A percentile compares a stretch with the other conserved stretches of the same genome.
These are phyloP conservation scores for Fusarium odoratissimum DNA, from an alignment of 2,329 filamentous ascomycete genomes.

Conservation along the genomic window DNA sequence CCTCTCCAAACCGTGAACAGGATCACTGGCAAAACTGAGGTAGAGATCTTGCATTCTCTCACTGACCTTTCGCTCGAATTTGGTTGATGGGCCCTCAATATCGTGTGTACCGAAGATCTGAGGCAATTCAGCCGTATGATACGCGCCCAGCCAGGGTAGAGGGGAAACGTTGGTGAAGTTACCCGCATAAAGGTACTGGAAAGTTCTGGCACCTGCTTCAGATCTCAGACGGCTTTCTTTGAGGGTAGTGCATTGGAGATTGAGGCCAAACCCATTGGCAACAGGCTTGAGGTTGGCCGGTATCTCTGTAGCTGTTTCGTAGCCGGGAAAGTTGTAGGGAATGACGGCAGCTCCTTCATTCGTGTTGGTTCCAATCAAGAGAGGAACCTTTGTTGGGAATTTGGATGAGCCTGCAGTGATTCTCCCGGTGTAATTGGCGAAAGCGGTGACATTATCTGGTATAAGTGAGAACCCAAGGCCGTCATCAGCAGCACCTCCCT, in stretches of 20 bases:
- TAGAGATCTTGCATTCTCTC: conserved; percentile 34
- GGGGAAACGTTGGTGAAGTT: conserved; percentile 39
- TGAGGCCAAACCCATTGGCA: conserved; percentile 14
- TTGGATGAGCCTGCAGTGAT: background rate
- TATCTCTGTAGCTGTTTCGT: conserved; percentile 24
- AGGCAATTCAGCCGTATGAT: conserved; percentile 33
- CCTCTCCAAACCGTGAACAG: conserved; percentile 2
- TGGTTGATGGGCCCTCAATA: conserved; percentile 7
- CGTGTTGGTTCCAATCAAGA: conserved; percentile 34
- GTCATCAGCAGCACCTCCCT: conserved; percentile 33
- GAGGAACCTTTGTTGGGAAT: background rate
- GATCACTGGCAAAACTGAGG: conserved; percentile 23
- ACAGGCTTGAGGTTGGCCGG: conserved; percentile 7
- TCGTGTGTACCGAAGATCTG: conserved; percentile 28
- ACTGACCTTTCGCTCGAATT: conserved; percentile 23
- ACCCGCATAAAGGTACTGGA: conserved; percentile 34
- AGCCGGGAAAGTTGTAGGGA: conserved; percentile 24
- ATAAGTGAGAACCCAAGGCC: conserved; percentile 12
- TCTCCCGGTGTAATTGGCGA: conserved; percentile 18
- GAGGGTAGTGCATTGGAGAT: conserved; percentile 30
- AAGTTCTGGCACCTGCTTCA: conserved; percentile 22
- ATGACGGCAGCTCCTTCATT: conserved; percentile 32
- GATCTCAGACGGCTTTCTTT: conserved; percentile 18
- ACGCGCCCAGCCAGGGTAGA: conserved; percentile 31
- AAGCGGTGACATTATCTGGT: conserved; percentile 24